Conservation (phyloP, 2,329 filamentous ascomycete genomes). For the Claviceps digitariae region DNA sequence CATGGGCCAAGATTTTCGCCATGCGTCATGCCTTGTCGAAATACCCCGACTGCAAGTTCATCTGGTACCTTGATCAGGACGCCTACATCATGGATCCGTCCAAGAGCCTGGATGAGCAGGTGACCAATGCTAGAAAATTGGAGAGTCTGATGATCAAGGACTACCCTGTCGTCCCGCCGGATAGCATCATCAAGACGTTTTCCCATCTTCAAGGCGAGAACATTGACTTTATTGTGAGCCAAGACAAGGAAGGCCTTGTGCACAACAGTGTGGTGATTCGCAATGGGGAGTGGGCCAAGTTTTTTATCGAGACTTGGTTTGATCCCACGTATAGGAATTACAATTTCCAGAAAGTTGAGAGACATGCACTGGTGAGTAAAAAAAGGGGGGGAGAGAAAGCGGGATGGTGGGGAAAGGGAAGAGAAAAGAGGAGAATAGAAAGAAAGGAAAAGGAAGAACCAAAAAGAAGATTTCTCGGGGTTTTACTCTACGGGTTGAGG, state of each 20-base stretch:
- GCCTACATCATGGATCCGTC: slow-evolving; percentile 78
- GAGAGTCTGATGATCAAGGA: slow-evolving; percentile 75
- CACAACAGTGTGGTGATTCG: slow-evolving; percentile 66
- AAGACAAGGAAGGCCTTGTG: slow-evolving; percentile 69
- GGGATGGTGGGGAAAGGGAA: too few species aligned
- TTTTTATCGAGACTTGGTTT: slow-evolving; percentile 90
- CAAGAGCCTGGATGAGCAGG: slow-evolving; percentile 52
- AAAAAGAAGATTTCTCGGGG: background rate
- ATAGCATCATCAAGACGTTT: slow-evolving; percentile 95
- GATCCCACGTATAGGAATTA: slow-evolving; percentile 88
- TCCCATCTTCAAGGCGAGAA: slow-evolving; percentile 62
- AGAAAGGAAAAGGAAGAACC: background rate
- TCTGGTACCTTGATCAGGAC: slow-evolving; percentile 81
- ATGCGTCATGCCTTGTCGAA: slow-evolving; percentile 77
- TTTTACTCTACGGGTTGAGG: background rate
- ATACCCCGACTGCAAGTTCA: slow-evolving; percentile 61
- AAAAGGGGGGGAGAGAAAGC: background rate
- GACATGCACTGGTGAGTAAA: slow-evolving; percentile 64
- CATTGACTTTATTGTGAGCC: slow-evolving; percentile 70
- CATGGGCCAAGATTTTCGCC: slow-evolving; percentile 72
- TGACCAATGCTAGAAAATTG: slow-evolving; percentile 54
- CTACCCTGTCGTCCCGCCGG: slow-evolving; percentile 76
- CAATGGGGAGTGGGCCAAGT: slow-evolving; percentile 82
- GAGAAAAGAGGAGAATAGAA: too few species aligned
- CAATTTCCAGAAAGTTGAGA: slow-evolving; percentile 92